Conservation (phyloP, 805 yeast species). For the Kuraishia borneana region DNA sequence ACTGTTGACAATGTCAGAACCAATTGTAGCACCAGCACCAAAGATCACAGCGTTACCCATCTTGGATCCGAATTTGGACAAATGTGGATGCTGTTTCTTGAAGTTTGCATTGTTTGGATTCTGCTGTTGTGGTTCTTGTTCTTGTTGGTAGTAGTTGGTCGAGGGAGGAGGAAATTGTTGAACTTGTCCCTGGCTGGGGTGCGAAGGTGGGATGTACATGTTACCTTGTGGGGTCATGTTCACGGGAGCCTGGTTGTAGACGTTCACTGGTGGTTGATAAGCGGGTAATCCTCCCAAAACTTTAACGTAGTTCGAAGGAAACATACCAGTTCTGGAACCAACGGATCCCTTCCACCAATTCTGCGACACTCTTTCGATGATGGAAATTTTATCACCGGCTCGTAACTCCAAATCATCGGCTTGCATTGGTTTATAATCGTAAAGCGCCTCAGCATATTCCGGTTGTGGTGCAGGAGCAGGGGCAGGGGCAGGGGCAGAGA, state of each 20-base stretch:
- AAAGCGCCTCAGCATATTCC: conserved; percentile 55
- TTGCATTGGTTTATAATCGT: conserved; percentile 66
- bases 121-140: conserved; percentile 8
- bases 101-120: conserved; percentile 11
- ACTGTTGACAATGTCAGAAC: conserved; percentile 73
- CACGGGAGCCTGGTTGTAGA: conserved; percentile 2
- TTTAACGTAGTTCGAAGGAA: conserved; percentile 81
- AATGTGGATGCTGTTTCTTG: conserved; percentile 23
- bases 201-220: conserved; percentile 12
- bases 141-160: conserved; percentile 10
- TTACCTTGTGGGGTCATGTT: conserved; percentile 12
- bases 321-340: conserved; percentile 59
- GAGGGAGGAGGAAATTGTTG: conserved; percentile 4
- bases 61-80: conserved; percentile 53
- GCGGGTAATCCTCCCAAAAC: conserved; percentile 11
- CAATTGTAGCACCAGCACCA: conserved; percentile 96
- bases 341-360: conserved; percentile 89
- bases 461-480: not conserved
- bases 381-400: conserved; percentile 52
- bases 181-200: conserved; percentile 5
- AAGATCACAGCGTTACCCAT: conserved; percentile 93
- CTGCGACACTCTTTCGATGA: conserved; percentile 61
- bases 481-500: not conserved
- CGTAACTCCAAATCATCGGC: conserved; percentile 57
- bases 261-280: not conserved